phyloP scores from a whole-genome alignment of 768 basidiomycete species.

The Mrakia gelida region DNA sequence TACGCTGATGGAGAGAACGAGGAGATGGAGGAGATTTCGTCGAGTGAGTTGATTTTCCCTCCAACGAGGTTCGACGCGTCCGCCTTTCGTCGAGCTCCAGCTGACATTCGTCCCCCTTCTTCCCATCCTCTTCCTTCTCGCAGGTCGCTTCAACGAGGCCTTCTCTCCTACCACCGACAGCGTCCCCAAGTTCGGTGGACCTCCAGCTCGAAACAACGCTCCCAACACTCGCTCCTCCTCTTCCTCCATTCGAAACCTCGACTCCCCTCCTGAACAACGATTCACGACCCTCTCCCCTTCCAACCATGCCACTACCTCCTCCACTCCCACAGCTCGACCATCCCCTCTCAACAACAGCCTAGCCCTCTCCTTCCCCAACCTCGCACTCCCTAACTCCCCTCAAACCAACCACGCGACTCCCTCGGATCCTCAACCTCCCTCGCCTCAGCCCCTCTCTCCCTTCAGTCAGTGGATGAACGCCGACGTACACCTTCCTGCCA shows the following conservation, averaged over 20 bases:
- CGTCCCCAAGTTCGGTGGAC: neutral
- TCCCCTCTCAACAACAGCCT: neutral
- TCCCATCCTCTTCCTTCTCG: no score
- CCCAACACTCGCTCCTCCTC: constrained; percentile 5
- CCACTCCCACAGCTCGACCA: neutral
- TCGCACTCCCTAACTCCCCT: neutral
- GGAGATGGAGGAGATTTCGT: constrained; percentile 31
- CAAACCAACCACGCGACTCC: neutral
- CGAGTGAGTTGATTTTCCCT: constrained; percentile 11
- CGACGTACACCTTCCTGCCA: constrained; percentile 1
- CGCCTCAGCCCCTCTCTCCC: constrained; percentile 16
- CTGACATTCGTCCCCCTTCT: neutral
- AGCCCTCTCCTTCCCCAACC: constrained; percentile 1
- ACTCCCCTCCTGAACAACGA: constrained; percentile 16
- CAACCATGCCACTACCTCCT: neutral
- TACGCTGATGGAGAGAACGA: constrained; percentile 21
- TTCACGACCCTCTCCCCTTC: constrained; percentile 8
- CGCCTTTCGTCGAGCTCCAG: neutral
- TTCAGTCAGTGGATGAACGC: constrained; percentile 23
- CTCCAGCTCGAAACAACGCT: neutral
- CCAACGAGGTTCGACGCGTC: neutral
- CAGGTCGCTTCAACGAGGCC: constrained; percentile 1
- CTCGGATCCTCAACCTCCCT: neutral
- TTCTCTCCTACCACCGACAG: constrained; percentile 8
- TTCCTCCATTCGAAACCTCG: neutral